Conservation (phyloP, 331 rosid species). For the Malus hybrid region DNA sequence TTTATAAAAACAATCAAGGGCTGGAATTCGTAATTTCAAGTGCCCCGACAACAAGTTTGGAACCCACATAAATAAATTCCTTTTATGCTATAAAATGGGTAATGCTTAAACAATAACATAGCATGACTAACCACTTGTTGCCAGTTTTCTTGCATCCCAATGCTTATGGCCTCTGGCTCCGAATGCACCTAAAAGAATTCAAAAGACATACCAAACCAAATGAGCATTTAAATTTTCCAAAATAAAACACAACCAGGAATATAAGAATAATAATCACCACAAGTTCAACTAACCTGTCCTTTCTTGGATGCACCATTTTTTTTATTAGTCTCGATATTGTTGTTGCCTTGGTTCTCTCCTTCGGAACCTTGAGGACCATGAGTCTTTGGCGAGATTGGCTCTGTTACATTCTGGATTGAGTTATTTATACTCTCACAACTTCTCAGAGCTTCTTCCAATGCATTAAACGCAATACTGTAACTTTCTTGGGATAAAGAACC, state of each 20-base stretch:
- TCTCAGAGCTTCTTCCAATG: slow-evolving; percentile 53
- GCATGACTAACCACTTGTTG: too few relatives aligned
- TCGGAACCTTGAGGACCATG: slow-evolving; percentile 22
- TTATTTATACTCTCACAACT: slow-evolving; percentile 37
- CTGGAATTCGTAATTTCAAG: slow-evolving; percentile 24
- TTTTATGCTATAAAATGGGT: neutral
- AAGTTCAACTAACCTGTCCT: slow-evolving; percentile 36
- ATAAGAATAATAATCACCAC: neutral
- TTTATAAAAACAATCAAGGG: slow-evolving; percentile 33
- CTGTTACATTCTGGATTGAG: slow-evolving; percentile 23
- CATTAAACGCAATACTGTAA: slow-evolving; percentile 40
- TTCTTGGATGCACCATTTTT: slow-evolving; percentile 19
- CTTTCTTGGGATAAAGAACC: slow-evolving; percentile 51
- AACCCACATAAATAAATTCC: slow-evolving; percentile 13
- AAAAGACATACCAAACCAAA: slow-evolving; percentile 1
- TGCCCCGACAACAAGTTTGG: slow-evolving; percentile 24
- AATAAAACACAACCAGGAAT: neutral
- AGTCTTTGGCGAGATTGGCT: slow-evolving; percentile 19
- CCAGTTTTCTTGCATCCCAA: too few relatives aligned
- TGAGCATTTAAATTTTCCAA: neutral
- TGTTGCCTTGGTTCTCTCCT: slow-evolving; percentile 25
- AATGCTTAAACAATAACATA: too few relatives aligned
- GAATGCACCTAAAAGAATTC: neutral
- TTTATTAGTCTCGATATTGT: slow-evolving; percentile 13
- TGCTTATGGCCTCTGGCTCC: too few relatives aligned